Conservation (phyloP, 768 basidiomycete genomes). For the Boletus speciosus region DNA sequence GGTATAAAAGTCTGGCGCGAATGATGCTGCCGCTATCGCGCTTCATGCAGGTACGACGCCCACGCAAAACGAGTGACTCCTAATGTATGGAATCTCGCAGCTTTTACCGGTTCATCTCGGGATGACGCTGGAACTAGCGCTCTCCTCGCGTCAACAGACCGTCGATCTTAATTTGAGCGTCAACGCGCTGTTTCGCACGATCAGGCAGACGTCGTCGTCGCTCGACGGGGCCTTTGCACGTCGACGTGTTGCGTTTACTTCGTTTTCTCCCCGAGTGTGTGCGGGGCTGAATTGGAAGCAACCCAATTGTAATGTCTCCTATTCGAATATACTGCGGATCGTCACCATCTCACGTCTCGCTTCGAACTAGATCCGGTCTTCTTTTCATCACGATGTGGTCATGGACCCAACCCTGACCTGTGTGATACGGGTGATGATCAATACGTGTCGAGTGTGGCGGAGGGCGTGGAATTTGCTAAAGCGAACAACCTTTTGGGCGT, state of each 20-base stretch:
- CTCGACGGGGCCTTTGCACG: conserved; percentile 51
- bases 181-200: conserved; percentile 78
- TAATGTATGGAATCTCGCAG: conserved; percentile 35
- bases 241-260: conserved; percentile 86
- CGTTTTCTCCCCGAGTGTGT: conserved; percentile 87
- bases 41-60: conserved; percentile 62
- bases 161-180: conserved; percentile 78
- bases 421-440: conserved; percentile 43
- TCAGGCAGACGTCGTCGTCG: conserved; percentile 64
- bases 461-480: conserved; percentile 92
- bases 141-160: conserved; percentile 44
- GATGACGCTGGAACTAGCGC: conserved; percentile 81
- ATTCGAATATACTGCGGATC: conserved; percentile 19
- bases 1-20: conserved; percentile 43
- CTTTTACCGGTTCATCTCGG: conserved; percentile 60
- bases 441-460: conserved; percentile 68
- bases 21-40: conserved; percentile 72
- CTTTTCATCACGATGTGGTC: conserved; percentile 86
- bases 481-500: conserved; percentile 91
- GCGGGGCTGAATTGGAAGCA: conserved; percentile 98
- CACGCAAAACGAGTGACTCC: neutral
- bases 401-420: conserved; percentile 36
- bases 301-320: conserved; percentile 73
- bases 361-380: conserved; percentile 81
- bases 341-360: conserved; percentile 15